Evolutionary conservation across 1,284 basidiomycete species (phyloP).

Genomic region (Microbotryum violaceum): DNA sequence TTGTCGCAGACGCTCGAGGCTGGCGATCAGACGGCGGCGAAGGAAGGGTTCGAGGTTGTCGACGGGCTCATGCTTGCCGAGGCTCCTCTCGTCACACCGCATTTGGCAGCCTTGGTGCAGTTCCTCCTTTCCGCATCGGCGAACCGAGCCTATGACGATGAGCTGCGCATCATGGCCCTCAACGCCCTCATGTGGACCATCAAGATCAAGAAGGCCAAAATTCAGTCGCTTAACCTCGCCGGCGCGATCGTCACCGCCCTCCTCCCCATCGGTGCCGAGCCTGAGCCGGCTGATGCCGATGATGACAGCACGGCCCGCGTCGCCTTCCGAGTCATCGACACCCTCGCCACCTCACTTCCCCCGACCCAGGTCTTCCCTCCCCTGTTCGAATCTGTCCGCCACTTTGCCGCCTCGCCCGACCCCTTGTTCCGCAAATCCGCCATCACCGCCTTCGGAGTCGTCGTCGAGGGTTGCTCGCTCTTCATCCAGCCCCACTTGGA

Average conservation of each 20-base stretch:
- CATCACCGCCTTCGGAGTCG: constrained; percentile 90
- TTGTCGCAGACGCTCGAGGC: constrained; percentile 79
- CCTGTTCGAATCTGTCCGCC: constrained; percentile 63
- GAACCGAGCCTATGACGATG: constrained; percentile 68
- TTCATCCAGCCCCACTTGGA: constrained; percentile 91
- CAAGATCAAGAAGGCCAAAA: constrained; percentile 82
- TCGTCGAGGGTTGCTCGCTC: constrained; percentile 96
- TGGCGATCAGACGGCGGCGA: constrained; percentile 71
- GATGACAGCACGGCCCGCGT: constrained; percentile 58
- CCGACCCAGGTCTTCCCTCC: constrained; percentile 95
- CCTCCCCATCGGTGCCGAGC: constrained; percentile 88
- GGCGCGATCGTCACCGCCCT: constrained; percentile 81
- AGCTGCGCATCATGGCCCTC: constrained; percentile 81
- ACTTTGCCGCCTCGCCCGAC: constrained; percentile 76
- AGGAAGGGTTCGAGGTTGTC: constrained; percentile 89
- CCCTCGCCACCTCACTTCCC: constrained; percentile 85
- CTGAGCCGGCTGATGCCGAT: constrained; percentile 72
- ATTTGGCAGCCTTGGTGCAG: constrained; percentile 77
- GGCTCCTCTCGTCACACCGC: constrained; percentile 80
- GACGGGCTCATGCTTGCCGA: constrained; percentile 94
- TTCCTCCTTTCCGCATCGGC: constrained; percentile 82
- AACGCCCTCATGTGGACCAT: constrained; percentile 82
- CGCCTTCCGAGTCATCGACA: constrained; percentile 90
- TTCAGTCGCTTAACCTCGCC: constrained; percentile 79
- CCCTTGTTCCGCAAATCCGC: constrained; percentile 75